Evolutionary conservation across 495 filamentous ascomycete genomes (phyloP), one percentile per base, ranked within the genome.

Genomic region (Amorphotheca resinae): DNA sequence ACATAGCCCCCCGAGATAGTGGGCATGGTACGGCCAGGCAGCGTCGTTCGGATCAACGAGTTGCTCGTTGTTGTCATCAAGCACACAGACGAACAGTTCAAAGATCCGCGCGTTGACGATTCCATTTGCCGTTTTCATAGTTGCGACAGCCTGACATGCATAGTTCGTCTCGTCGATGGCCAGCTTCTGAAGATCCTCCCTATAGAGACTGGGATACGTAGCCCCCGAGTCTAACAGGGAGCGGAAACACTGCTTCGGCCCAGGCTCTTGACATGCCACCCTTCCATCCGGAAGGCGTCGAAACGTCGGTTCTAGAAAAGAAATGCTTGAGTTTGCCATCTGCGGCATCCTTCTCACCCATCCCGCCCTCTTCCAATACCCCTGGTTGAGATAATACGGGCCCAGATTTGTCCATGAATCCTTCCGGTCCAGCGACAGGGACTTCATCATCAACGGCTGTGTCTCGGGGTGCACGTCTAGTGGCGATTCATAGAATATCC

Each of bases 401-500:
- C 23, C 33, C 2, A 49, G 33, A 22, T 14, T 37, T 8, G 33
- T 22, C 7, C n/a, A 23, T 15, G 7, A 22, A 3, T 33, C 12
- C 9, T 9, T 26, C 14, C 34, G 21, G 1, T 38, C 2, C 8
- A 43, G 18, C 5, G 12, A 32, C 14, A 39, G 6, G 20, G 26
- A 38, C 0, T 22, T 41, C 1, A 15, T 34, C 21, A 31, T 12
- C 18, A 14, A 26, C 1, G 44, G 33, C 18, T 23, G n/a, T 9
- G n/a, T 12, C 9, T 46, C 38, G 2, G 44, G 47, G 17, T 47
- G 31, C 1, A 35, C 23, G 16, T 43, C 9, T 2, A 72, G 54
- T 0, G 68, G 67, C 1, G 65, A 63, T 45, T 72, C 68, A 31
- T 65, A 64, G 66, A 66, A 72, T 22, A 72, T 54, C 66, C 67